Evolutionary conservation across 495 filamentous ascomycete species (phyloP).

Genomic region (Cercophora samala): DNA sequence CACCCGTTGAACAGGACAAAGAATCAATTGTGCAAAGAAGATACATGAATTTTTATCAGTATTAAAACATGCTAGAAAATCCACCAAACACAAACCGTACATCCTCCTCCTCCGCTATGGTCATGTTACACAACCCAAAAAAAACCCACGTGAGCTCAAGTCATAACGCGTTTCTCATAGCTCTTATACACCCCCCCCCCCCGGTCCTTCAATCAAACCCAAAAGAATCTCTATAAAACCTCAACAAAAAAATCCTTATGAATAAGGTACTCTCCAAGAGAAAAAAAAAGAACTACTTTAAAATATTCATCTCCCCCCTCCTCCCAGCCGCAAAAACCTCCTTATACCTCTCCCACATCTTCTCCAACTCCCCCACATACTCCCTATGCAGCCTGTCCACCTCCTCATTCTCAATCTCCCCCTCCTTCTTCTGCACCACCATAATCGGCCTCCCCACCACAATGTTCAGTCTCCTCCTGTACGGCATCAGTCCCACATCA

Average conservation of each 20-base stretch:
- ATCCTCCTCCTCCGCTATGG: neutral
- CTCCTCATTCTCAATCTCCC: conserved; percentile 62
- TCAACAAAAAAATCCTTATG: neutral
- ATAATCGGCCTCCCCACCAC: conserved; percentile 80
- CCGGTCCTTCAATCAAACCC: neutral
- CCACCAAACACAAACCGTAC: neutral
- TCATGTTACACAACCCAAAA: neutral
- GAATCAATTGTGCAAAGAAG: neutral
- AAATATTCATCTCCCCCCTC: conserved; percentile 70
- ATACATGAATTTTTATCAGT: neutral
- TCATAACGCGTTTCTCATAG: neutral
- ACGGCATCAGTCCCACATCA: conserved; percentile 93
- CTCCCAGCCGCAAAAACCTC: conserved; percentile 74
- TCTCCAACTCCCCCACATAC: conserved; percentile 75
- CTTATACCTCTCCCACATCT: conserved; percentile 86
- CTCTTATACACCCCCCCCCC: neutral
- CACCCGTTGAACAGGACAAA: neutral
- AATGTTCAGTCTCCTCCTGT: conserved; percentile 78
- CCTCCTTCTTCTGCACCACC: conserved; percentile 44
- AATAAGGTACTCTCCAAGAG: too few species aligned
- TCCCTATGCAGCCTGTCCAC: conserved; percentile 72
- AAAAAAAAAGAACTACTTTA: conserved; percentile 54
- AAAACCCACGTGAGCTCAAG: neutral
- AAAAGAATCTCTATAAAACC: conserved; percentile 1
- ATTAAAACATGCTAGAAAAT: neutral